Evolutionary conservation across 129 eudicot species (phyloP).

Genomic region (Flaveria sonorensis): DNA sequence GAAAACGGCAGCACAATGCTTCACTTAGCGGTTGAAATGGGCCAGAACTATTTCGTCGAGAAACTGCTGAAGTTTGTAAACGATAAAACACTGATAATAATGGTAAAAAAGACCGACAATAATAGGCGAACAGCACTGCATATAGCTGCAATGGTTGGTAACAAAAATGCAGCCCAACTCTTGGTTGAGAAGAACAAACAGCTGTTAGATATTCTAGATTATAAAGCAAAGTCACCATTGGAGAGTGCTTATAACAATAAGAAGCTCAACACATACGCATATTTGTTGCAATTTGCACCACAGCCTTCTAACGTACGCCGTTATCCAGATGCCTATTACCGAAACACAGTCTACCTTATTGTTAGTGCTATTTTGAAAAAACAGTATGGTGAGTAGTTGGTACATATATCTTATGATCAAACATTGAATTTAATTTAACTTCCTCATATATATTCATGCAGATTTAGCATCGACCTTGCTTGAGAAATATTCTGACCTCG

Average conservation of each 20-base stretch:
- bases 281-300: background rate
- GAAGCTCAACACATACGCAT: background rate
- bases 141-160: slow-evolving; percentile 22
- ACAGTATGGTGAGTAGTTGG: slow-evolving; percentile 14
- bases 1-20: slow-evolving; percentile 17
- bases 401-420: background rate
- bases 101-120: background rate
- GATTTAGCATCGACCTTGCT: background rate
- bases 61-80: background rate
- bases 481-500: background rate
- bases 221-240: background rate
- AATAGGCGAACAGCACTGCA: slow-evolving; percentile 19
- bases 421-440: background rate
- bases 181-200: slow-evolving; percentile 4
- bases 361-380: background rate
- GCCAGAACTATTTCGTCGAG: background rate
- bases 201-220: background rate
- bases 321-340: background rate
- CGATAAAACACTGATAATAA: background rate
- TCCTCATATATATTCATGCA: slow-evolving; percentile 8
- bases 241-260: background rate
- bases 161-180: slow-evolving; percentile 12
- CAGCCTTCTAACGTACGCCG: background rate
- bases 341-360: background rate
- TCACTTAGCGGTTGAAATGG: slow-evolving; percentile 24